phyloP scores from a whole-genome alignment of 345 rosid species.

The Microthlaspi erraticum region DNA sequence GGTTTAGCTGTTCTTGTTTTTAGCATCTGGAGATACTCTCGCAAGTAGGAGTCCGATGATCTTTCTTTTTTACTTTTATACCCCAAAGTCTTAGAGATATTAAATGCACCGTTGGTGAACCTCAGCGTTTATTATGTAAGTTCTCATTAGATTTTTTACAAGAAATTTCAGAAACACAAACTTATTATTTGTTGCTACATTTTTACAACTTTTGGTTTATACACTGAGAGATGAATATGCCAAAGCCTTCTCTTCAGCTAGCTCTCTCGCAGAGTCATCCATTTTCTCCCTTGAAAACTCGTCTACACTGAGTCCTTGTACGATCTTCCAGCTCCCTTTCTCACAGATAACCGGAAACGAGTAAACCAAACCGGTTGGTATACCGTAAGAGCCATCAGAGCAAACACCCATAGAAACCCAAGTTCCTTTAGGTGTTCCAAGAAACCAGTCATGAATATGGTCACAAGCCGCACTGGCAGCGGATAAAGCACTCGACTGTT shows the following conservation, averaged over 20 bases:
- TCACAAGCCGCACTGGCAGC: slow-evolving; percentile 92
- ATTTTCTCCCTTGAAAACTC: slow-evolving; percentile 73
- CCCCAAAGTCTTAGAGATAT: neutral
- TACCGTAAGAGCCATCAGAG: slow-evolving; percentile 89
- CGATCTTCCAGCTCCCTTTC: slow-evolving; percentile 80
- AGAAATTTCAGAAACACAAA: slow-evolving; percentile 14
- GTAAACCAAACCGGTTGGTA: slow-evolving; percentile 72
- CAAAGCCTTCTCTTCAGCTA: slow-evolving; percentile 71
- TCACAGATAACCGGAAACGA: slow-evolving; percentile 80
- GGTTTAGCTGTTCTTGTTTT: slow-evolving; percentile 57
- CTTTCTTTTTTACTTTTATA: neutral
- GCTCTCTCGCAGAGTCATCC: slow-evolving; percentile 81
- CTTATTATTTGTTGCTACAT: slow-evolving; percentile 38
- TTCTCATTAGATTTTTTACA: slow-evolving; percentile 13
- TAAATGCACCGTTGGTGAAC: slow-evolving; percentile 17
- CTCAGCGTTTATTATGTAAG: slow-evolving; percentile 36
- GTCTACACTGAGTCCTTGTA: slow-evolving; percentile 67
- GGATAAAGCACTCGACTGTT: slow-evolving; percentile 74
- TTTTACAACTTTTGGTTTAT: slow-evolving; percentile 12
- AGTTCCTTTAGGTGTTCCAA: slow-evolving; percentile 85
- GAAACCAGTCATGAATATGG: slow-evolving; percentile 82
- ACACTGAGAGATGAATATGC: slow-evolving; percentile 62
- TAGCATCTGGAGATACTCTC: slow-evolving; percentile 69
- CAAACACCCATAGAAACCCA: slow-evolving; percentile 95
- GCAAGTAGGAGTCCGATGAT: slow-evolving; percentile 42